phyloP scores from a whole-genome alignment of 768 basidiomycete genomes.

The Mycena metata region DNA sequence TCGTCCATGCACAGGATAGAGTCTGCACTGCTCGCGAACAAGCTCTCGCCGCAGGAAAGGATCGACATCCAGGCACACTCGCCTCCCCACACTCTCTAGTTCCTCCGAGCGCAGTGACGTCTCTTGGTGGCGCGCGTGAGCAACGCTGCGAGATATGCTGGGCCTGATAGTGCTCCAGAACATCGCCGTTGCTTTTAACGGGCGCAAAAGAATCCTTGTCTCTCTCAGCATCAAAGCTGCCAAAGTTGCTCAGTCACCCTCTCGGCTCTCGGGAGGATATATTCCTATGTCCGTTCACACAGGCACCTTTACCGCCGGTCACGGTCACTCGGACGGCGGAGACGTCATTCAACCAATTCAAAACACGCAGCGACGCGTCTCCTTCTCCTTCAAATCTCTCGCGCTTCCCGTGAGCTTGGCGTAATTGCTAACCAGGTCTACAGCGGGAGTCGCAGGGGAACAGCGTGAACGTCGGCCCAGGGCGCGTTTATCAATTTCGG shows the following conservation, averaged over 20 bases:
- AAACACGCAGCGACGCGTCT: background rate
- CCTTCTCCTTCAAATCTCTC: slow-evolving; percentile 13
- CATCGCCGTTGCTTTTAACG: background rate
- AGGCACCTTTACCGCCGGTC: slow-evolving; percentile 19
- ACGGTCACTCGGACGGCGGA: slow-evolving; percentile 33
- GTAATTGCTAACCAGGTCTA: background rate
- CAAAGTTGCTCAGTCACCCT: slow-evolving; percentile 15
- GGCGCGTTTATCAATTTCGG: slow-evolving; percentile 19
- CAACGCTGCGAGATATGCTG: background rate
- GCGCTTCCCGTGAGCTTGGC: background rate
- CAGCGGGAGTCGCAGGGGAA: slow-evolving; percentile 23
- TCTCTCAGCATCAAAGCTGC: slow-evolving; percentile 25
- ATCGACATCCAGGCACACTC: background rate
- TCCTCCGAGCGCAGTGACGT: slow-evolving; percentile 8
- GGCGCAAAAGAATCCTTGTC: no score
- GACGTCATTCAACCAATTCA: background rate
- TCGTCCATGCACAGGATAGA: no score
- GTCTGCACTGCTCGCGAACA: no score
- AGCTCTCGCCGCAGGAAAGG: no score
- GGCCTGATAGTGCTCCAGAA: background rate
- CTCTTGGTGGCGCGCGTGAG: slow-evolving; percentile 4
- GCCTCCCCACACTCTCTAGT: background rate
- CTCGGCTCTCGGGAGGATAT: slow-evolving; percentile 20
- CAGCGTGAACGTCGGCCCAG: slow-evolving; percentile 29
- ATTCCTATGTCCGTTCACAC: slow-evolving; percentile 24